Evolutionary conservation across 225 moss, liverwort and hornwort species (phyloP), one percentile per base, ranked within the genome.

Genomic region (Marchantia polymorpha): DNA sequence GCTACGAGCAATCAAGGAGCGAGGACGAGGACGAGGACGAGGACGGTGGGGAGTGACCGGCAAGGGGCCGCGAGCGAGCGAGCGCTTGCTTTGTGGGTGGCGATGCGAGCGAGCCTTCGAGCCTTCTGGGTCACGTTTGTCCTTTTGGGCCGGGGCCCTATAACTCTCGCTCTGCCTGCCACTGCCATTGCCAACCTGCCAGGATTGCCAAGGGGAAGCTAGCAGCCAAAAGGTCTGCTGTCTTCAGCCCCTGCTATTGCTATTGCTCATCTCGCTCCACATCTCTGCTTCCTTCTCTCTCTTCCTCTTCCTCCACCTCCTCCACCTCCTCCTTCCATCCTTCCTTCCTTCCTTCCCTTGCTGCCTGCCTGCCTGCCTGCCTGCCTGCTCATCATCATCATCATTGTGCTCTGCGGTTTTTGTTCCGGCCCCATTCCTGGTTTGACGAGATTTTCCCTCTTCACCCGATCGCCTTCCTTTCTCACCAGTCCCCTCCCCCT

Each of bases 151-250:
- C 64, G 64, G 25, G 64, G 64, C 64, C 64, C 64, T 64, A 64
- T 64, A 64, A 64, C 64, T 64, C 64, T 23, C 23, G 64, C 25
- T 26, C 64, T 64, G 64, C 23, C 64, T 64, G 64, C 64, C 23
- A 64, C 64, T 64, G 64, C n/a, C 23, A 64, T 23, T 64, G 64
- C 64, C 64, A 64, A 64, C 64, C 64, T 22, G 64, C 64, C 64
- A 64, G 64, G 23, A 64, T 23, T 64, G 64, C 64, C 64, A 64
- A 64, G 5, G 23, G 11, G 64, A 23, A 64, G 64, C 64, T 64
- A 64, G 23, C 23, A 64, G 64, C 64, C 64, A 64, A 25, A 64
- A 64, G 64, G 64, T 64, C 64, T 64, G 64, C 64, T 64, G 7
- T 25, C 64, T 64, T 64, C 22, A 64, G 23, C 64, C 64, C 64